Evolutionary conservation across 1,284 basidiomycete species (phyloP), one percentile per base, ranked within the genome.

Genomic region (Pseudozyma flocculosa): DNA sequence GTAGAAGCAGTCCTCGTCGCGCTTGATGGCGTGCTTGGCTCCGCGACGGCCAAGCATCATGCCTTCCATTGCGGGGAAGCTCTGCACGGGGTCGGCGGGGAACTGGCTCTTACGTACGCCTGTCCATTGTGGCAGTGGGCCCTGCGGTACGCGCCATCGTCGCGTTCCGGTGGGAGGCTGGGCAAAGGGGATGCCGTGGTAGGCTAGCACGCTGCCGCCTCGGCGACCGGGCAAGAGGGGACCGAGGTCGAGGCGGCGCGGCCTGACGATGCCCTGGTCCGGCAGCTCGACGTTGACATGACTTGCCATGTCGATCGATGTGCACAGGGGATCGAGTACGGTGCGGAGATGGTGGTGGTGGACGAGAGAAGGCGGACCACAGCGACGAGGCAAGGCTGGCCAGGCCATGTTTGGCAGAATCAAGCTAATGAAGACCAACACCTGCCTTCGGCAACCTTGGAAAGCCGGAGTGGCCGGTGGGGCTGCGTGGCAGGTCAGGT

Each of bases 161-260:
- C 85, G 77, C 5, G 59, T 26, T 0, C 84, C 84, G 4, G 83
- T 65, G 1, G 85, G 87, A 21, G 86, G 81, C 54, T 84, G 78
- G 17, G 85, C 86, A 60, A 83, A 89, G 0, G 85, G 87, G 41
- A 89, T 84, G 1, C 86, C 86, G 3, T 87, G 79, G 63, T 84
- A 87, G 1, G 84, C 84, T 9, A 85, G 82, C 4, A 83, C 81
- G 7, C 26, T 50, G 17, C 62, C 59, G 13, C 1, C 18, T 29
- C 1, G 23, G 22, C 4, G 56, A 54, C 4, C 38, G 18, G 26
- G 47, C n/a, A 4, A 23, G 43, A 66, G 68, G 4, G 49, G 47
- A 0, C 36, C 24, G 9, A 69, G 64, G n/a, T 45, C 45, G 21
- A 66, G 34, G 18, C 64, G 55, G 13, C 56, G 60, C 24, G 63